Conservation (phyloP, 805 yeast genomes). For the Ogataea degrootiae region DNA sequence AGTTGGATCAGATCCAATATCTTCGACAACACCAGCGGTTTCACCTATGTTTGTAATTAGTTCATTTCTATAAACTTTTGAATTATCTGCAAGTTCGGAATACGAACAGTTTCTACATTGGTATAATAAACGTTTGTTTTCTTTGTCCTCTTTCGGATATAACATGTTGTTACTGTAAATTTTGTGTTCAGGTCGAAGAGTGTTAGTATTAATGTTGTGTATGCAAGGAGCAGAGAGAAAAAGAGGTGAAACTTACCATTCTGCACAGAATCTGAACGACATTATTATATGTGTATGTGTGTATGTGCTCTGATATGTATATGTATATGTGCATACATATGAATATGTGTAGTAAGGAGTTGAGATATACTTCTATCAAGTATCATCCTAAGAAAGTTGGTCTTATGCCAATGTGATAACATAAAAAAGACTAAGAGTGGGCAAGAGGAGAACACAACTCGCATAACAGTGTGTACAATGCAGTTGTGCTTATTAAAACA, state of each 20-base stretch:
- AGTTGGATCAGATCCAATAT: constrained; percentile 95
- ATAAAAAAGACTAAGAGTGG: too few relatives aligned
- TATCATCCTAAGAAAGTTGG: too few relatives aligned
- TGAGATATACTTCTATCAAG: too few relatives aligned
- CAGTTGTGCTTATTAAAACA: too few relatives aligned
- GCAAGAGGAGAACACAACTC: too few relatives aligned
- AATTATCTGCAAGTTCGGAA: constrained; percentile 84
- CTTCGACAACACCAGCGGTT: constrained; percentile 96
- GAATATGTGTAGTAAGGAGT: too few relatives aligned
- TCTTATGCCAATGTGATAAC: too few relatives aligned
- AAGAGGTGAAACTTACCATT: constrained; percentile 42
- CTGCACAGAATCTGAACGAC: constrained; percentile 92
- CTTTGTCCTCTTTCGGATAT: constrained; percentile 93
- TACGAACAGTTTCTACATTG: constrained; percentile 94
- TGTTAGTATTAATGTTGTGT: background rate
- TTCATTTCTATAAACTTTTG: constrained; percentile 89
- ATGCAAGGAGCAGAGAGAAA: background rate
- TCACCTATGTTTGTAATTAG: constrained; percentile 87
- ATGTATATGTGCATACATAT: too few relatives aligned
- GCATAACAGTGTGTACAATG: too few relatives aligned
- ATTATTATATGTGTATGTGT: constrained; percentile 6
- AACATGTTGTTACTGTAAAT: constrained; percentile 81
- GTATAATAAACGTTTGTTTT: constrained; percentile 66
- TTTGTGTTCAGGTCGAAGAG: background rate
- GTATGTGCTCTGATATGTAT: background rate